A percentile compares a stretch with the other conserved stretches of the same genome.
These are phyloP conservation scores for Rhodomyrtus tomentosa DNA, from an alignment of 345 rosid genomes.

Conservation along the genomic window DNA sequence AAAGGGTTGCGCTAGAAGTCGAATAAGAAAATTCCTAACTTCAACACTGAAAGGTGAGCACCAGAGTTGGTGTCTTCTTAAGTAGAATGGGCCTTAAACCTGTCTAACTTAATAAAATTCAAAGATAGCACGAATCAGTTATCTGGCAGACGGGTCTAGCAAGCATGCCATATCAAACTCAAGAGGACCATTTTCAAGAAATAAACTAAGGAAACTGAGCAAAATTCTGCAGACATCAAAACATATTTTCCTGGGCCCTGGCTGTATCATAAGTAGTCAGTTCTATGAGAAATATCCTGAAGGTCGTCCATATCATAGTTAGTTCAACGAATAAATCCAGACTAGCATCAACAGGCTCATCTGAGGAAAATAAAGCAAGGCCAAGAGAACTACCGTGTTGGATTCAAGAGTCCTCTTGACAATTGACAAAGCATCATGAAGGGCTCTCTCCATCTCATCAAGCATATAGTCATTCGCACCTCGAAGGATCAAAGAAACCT, in stretches of 20 bases:
- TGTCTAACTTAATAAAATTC: neutral
- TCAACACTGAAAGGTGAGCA: neutral
- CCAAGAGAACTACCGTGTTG: slow-evolving; percentile 39
- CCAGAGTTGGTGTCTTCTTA: neutral
- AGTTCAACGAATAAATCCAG: neutral
- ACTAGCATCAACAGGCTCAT: neutral
- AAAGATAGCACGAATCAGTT: neutral
- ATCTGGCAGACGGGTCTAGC: neutral
- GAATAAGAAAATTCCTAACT: neutral
- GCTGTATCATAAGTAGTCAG: neutral
- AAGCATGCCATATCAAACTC: neutral
- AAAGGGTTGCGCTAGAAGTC: neutral
- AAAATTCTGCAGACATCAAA: neutral
- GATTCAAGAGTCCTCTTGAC: slow-evolving; percentile 98
- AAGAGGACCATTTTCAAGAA: neutral
- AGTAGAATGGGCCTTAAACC: neutral
- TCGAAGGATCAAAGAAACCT: slow-evolving; percentile 92
- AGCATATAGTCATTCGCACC: slow-evolving; percentile 99
- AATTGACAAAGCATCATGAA: slow-evolving; percentile 74
- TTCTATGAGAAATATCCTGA: neutral
- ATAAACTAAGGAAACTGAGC: neutral
- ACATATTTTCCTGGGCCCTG: neutral
- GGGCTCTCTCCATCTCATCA: slow-evolving; percentile 97
- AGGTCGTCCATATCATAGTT: neutral
- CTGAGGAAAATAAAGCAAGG: neutral